These are phyloP conservation scores for Capsicum rhomboideum DNA, from an alignment of 257 asterid genomes.

Conservation along the genomic window DNA sequence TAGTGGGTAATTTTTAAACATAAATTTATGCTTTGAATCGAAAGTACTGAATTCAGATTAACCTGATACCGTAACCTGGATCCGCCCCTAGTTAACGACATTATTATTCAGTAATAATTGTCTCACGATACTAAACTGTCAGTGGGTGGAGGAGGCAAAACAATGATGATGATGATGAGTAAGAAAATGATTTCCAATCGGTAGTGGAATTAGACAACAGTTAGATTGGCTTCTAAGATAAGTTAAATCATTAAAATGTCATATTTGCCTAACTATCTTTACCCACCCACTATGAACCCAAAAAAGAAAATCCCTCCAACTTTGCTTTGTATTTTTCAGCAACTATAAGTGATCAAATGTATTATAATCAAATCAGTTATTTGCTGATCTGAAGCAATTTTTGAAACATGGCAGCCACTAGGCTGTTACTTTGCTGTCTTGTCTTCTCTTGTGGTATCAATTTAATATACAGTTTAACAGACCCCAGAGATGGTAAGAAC, in stretches of 20 bases:
- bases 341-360: neutral
- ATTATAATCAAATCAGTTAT: neutral
- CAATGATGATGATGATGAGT: neutral
- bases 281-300: neutral
- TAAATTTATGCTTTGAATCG: neutral
- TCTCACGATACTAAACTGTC: neutral
- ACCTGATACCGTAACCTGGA: neutral
- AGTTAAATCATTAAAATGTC: slow-evolving; percentile 16
- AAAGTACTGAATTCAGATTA: neutral
- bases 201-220: neutral
- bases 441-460: slow-evolving; percentile 12
- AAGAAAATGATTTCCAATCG: neutral
- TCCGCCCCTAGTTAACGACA: neutral
- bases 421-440: slow-evolving; percentile 24
- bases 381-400: neutral
- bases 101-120: neutral
- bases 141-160: neutral
- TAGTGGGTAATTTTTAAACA: rapidly evolving
- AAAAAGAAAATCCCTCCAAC: neutral
- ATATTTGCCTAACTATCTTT: neutral
- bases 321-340: slow-evolving; percentile 1
- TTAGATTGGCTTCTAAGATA: slow-evolving; percentile 24
- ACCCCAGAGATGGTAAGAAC: slow-evolving; percentile 41
- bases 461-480: slow-evolving; percentile 10
- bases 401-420: slow-evolving; percentile 26